Base-by-base conservation (phyloP, 164 flowering plant species). In the Tetracentron sinense region DNA sequence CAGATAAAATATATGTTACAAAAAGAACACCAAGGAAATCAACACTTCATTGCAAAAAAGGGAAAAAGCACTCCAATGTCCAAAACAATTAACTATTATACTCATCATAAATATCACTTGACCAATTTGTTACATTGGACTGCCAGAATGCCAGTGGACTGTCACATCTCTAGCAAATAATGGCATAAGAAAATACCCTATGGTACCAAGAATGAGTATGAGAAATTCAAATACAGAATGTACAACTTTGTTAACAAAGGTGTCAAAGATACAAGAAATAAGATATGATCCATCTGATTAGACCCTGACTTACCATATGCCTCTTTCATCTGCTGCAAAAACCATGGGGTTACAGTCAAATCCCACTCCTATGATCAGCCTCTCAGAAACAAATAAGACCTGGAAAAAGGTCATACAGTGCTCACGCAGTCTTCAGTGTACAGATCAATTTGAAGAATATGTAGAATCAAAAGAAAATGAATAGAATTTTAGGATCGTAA, bases 301-400 rank as follows among this genome's bases (percentile, higher is more conserved):
- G 42, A 68, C 29, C 35, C 30, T 57, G 10, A 61, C 76, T 56
- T 78, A 95, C 99, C 99, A 95, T 68, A 92, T 77, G 72, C 99
- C 99, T 46, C 85, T 88, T 68, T 83, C 91, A 74, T 95, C 99
- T 28, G 97, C 90, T 14, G 84, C 83, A 74, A 92, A 95, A 62
- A 88, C 75, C 97, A 95, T 89, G 2, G 97, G 99, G 50, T 74
- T 80, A 81, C 94, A 84, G 69, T 92, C 99, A 84, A 72, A 95
- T 56, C 99, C 97, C 66, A 95, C 97, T 49, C 97, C 99, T 64
- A 95, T 78, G 26, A 90, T 85, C 81, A 84, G 75, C 71, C 79
- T 92, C 78, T 92, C 99, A 75, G 97, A 84, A 65, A 95, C 74
- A 78, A 92, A 95, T 42, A 95, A 63, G 35, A 89, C 88, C 99